Evolutionary conservation across 2,329 filamentous ascomycete genomes (phyloP).

Genomic region (Neonectria neomacrospora): DNA sequence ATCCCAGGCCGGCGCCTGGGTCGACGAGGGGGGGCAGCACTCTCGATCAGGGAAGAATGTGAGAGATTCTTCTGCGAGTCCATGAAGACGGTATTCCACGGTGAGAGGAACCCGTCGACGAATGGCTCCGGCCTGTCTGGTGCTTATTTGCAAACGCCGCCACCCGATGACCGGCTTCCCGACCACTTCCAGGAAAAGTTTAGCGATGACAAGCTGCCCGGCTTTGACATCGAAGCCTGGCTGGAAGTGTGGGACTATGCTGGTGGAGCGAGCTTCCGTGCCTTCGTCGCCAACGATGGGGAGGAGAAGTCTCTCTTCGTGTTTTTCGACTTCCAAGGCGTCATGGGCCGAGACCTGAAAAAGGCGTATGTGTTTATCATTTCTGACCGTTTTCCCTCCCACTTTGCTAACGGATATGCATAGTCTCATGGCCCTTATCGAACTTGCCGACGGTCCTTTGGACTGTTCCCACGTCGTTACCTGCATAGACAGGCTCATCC

Average conservation of each 20-base stretch:
- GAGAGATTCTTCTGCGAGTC: constrained; percentile 99
- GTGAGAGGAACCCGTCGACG: constrained; percentile 84
- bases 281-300: constrained; percentile 79
- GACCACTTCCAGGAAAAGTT: constrained; percentile 50
- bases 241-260: constrained; percentile 88
- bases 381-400: neutral
- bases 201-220: constrained; percentile 41
- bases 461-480: constrained; percentile 82
- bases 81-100: constrained; percentile 92
- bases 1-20: constrained; percentile 56
- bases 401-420: constrained; percentile 14
- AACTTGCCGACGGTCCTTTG: constrained; percentile 82
- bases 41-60: constrained; percentile 99
- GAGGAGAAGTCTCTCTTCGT: constrained; percentile 82
- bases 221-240: constrained; percentile 67
- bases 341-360: constrained; percentile 82
- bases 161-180: constrained; percentile 58
- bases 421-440: constrained; percentile 89
- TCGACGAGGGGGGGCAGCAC: constrained; percentile 90
- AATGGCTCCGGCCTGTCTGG: constrained; percentile 88
- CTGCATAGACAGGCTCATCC: constrained; percentile 79
- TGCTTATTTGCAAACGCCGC: constrained; percentile 70
- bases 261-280: constrained; percentile 85
- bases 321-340: constrained; percentile 80
- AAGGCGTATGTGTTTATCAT: constrained; percentile 73